Conservation (phyloP, 352 stramenopile species). For the Lagenidium giganteum region DNA sequence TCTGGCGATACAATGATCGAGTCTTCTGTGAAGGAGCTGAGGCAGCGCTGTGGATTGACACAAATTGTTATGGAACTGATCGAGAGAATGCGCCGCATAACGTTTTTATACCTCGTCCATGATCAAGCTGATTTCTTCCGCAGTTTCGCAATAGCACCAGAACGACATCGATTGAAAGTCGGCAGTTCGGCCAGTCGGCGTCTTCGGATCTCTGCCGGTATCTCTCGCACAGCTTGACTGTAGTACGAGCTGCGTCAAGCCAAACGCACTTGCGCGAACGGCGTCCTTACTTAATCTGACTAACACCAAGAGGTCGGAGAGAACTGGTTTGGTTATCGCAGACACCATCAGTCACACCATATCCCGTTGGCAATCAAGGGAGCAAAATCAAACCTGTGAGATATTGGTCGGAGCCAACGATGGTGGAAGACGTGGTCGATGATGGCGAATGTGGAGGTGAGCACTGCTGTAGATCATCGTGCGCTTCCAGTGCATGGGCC, state of each 20-base stretch:
- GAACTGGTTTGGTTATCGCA: background rate
- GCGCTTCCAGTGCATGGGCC: conserved; percentile 3
- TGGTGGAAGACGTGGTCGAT: too few relatives aligned
- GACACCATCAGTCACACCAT: background rate
- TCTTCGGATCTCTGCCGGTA: conserved; percentile 3
- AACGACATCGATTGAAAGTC: too few relatives aligned
- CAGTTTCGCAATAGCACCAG: conserved; percentile 83
- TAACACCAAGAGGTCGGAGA: conserved; percentile 35
- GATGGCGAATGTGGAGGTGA: background rate
- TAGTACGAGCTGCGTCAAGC: conserved; percentile 74
- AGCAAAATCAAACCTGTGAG: conserved; percentile 37
- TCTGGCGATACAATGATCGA: conserved; percentile 81
- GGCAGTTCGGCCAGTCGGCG: conserved; percentile 9
- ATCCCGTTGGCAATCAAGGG: background rate
- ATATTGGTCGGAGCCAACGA: conserved; percentile 71
- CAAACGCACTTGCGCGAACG: conserved; percentile 66
- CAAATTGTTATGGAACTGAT: background rate
- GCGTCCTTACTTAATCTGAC: conserved; percentile 73
- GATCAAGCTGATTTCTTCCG: conserved; percentile 80
- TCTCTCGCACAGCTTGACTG: conserved; percentile 25
- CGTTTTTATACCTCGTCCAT: conserved; percentile 41
- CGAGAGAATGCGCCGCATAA: background rate
- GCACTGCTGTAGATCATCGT: conserved; percentile 5
- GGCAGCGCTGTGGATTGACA: conserved; percentile 23
- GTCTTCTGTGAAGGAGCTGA: conserved; percentile 61